Conservation (phyloP, 192 early-diverging fungal species). For the Oehlia diaphana region DNA sequence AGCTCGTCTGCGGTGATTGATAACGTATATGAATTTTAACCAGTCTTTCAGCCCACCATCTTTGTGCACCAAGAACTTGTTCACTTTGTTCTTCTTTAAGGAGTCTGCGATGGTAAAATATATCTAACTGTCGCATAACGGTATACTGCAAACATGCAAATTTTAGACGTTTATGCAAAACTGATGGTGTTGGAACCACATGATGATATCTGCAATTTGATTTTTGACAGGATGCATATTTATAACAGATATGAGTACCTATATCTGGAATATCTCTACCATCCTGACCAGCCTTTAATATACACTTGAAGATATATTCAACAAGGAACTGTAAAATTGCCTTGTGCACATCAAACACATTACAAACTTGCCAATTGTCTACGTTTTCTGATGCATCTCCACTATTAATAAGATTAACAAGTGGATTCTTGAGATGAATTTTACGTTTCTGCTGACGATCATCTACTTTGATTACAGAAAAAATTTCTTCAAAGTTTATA, state of each 20-base stretch:
- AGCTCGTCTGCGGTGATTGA: constrained; percentile 1
- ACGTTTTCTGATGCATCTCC: too few species aligned
- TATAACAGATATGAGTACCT: background rate
- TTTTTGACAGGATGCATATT: background rate
- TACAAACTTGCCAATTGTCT: background rate
- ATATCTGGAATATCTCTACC: constrained; percentile 6
- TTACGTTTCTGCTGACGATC: background rate
- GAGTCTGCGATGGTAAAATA: background rate
- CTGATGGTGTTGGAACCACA: constrained; percentile 12
- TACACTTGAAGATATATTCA: background rate
- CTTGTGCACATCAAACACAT: background rate
- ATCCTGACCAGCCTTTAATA: background rate
- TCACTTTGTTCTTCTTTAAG: background rate
- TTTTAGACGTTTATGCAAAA: background rate
- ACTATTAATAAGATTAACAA: background rate
- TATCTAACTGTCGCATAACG: constrained; percentile 7
- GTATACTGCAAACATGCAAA: constrained; percentile 10
- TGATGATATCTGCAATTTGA: constrained; percentile 11
- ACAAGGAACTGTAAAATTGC: constrained; percentile 1
- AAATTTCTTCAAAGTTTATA: constrained; percentile 9
- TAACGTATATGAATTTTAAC: background rate
- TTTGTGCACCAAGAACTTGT: background rate
- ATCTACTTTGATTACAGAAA: background rate
- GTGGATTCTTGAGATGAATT: constrained; percentile 3
- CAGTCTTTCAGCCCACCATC: background rate